These are phyloP conservation scores for Musa schizocarpa DNA, from an alignment of 176 grass and related monocot species.

Conservation along the genomic window DNA sequence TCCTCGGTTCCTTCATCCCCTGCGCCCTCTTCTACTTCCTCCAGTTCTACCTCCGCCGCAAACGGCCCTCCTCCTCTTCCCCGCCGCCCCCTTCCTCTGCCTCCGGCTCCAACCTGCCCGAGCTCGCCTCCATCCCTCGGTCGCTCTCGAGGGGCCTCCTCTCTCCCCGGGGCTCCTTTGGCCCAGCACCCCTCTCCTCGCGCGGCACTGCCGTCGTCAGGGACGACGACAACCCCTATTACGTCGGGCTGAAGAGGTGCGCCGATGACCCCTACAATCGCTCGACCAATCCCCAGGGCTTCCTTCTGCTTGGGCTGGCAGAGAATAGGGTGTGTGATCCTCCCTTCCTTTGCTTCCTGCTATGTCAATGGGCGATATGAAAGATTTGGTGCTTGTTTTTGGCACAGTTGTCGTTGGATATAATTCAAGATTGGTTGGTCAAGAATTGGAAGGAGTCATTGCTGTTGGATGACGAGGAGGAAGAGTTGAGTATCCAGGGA, in stretches of 20 bases:
- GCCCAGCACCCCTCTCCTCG: slow-evolving; percentile 32
- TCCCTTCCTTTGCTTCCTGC: background rate
- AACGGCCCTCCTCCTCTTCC: slow-evolving; percentile 26
- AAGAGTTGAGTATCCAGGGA: slow-evolving; percentile 57
- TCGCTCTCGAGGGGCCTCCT: slow-evolving; percentile 56
- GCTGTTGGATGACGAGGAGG: slow-evolving; percentile 16
- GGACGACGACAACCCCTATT: slow-evolving; percentile 68
- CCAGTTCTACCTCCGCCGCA: slow-evolving; percentile 93
- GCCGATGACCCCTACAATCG: slow-evolving; percentile 45
- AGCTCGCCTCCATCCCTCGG: slow-evolving; percentile 29
- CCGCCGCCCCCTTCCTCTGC: no score
- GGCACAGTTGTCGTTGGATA: slow-evolving; percentile 77
- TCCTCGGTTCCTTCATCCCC: slow-evolving; percentile 88
- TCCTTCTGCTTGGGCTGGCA: slow-evolving; percentile 81
- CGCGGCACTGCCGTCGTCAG: slow-evolving; percentile 36
- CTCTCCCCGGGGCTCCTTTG: slow-evolving; percentile 32
- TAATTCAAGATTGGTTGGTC: slow-evolving; percentile 66
- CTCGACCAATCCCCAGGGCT: slow-evolving; percentile 38
- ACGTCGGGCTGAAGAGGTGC: slow-evolving; percentile 63
- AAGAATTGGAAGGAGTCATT: slow-evolving; percentile 41
- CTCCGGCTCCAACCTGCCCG: slow-evolving; percentile 8
- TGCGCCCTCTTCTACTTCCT: slow-evolving; percentile 99
- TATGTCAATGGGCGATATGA: no score
- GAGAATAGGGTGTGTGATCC: slow-evolving; percentile 49
- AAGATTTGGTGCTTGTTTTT: background rate